phyloP scores from a whole-genome alignment of 306 rosid species.

The Glycine tomentella region DNA sequence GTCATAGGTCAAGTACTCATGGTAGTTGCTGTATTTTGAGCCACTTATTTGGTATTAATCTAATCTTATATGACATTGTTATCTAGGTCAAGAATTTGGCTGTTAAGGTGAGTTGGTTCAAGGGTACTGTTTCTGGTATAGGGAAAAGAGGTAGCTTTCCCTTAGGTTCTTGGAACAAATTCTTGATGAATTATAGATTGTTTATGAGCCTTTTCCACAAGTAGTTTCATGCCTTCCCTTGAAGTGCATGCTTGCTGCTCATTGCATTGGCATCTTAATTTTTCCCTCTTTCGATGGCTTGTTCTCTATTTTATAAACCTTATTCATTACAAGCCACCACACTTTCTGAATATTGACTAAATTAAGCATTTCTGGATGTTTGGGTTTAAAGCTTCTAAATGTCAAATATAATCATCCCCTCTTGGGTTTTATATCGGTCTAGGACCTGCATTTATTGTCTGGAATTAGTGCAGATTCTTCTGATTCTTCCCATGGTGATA shows the following conservation, averaged over 20 bases:
- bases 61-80: neutral
- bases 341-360: neutral
- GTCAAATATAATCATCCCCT: neutral
- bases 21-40: neutral
- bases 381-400: neutral
- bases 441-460: neutral
- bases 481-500: too few species aligned
- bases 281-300: neutral
- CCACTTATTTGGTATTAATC: neutral
- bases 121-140: neutral
- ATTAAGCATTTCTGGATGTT: neutral
- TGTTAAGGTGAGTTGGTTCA: neutral
- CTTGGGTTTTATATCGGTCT: neutral
- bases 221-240: neutral
- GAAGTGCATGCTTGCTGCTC: neutral
- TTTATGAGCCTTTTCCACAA: neutral
- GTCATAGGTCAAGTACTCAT: neutral
- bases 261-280: neutral
- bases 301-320: neutral
- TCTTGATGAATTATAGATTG: too few species aligned
- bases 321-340: neutral
- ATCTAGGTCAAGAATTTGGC: neutral
- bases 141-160: neutral
- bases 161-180: too few species aligned
- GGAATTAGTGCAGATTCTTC: neutral